Evolutionary conservation across 2,329 filamentous ascomycete genomes (phyloP).

Genomic region (Aureobasidium sp.): DNA sequence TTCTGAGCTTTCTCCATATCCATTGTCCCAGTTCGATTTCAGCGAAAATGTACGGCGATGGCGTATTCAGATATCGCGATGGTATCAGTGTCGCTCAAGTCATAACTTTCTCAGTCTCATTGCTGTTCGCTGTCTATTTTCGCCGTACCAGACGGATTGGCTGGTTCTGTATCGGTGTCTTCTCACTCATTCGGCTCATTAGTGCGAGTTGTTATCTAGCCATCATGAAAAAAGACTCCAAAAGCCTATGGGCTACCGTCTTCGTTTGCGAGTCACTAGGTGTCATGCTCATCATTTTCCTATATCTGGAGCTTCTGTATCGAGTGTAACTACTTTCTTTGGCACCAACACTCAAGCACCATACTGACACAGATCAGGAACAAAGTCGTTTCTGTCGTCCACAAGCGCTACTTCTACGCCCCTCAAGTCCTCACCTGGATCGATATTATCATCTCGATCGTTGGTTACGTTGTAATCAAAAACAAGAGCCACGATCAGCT

Average conservation of each 20-base stretch:
- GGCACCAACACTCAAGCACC: no score
- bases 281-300: neutral
- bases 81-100: neutral
- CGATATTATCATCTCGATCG: neutral
- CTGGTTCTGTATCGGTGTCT: neutral
- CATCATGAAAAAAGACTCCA: neutral
- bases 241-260: neutral
- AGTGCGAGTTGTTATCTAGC: neutral
- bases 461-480: neutral
- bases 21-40: neutral
- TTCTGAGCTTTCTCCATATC: neutral
- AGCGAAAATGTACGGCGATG: slow-evolving; percentile 3
- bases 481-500: neutral
- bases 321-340: neutral
- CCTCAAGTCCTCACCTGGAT: neutral
- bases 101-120: neutral
- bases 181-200: neutral
- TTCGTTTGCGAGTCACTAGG: neutral
- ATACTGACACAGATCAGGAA: neutral
- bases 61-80: neutral
- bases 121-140: neutral
- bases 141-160: neutral
- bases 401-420: neutral
- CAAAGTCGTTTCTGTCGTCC: neutral
- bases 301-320: neutral